Evolutionary conservation across 2,329 filamentous ascomycete species (phyloP).

Genomic region (Pestalotiopsis sp.): DNA sequence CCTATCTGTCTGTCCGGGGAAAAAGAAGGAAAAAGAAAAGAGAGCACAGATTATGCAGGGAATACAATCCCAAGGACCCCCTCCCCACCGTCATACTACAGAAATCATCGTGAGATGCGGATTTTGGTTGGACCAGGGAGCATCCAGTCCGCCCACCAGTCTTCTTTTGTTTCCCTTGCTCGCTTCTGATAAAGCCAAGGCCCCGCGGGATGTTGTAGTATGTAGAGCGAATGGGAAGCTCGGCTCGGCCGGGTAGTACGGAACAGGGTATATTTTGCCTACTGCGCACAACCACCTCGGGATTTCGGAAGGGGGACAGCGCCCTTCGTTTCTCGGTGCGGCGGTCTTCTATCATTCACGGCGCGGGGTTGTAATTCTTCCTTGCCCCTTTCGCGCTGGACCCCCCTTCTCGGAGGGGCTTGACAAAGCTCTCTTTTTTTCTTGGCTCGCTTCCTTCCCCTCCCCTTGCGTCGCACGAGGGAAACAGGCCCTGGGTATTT

Average conservation of each 20-base stretch:
- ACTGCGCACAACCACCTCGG: background rate
- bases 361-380: background rate
- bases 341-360: background rate
- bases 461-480: too few species aligned
- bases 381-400: background rate
- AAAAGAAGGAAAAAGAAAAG: background rate
- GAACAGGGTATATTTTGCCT: background rate
- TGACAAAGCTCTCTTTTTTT: background rate
- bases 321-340: background rate
- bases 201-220: background rate
- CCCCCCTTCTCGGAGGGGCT: background rate
- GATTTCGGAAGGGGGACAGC: background rate
- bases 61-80: background rate
- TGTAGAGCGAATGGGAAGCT: background rate
- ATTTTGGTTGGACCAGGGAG: background rate
- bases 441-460: background rate
- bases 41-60: background rate
- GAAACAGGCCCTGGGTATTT: too few species aligned
- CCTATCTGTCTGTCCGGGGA: background rate
- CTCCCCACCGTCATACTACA: background rate
- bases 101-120: background rate
- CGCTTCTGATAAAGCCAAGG: background rate
- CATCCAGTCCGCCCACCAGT: background rate
- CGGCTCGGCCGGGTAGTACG: background rate
- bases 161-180: background rate